These are phyloP conservation scores for Hyaloperonospora brassicae DNA, from an alignment of 352 stramenopile species.

Conservation along the genomic window DNA sequence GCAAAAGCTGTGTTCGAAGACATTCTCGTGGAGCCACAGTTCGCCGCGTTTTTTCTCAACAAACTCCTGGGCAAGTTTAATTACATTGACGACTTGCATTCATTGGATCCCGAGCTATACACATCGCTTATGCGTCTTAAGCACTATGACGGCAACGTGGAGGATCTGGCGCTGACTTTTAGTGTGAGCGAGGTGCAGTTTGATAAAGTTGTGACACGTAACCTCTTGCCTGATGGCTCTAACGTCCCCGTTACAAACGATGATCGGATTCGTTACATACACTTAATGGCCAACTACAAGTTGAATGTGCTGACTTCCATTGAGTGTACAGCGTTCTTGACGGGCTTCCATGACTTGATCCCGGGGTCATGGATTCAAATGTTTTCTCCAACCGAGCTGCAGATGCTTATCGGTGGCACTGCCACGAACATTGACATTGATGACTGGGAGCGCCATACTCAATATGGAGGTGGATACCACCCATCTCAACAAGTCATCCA, in stretches of 20 bases:
- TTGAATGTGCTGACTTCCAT: conserved; percentile 83
- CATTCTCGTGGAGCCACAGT: conserved; percentile 94
- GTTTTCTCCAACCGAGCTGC: conserved; percentile 88
- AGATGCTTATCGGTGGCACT: conserved; percentile 89
- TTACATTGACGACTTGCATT: conserved; percentile 89
- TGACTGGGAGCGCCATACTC: conserved; percentile 90
- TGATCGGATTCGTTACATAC: conserved; percentile 95
- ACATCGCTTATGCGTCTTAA: conserved; percentile 95
- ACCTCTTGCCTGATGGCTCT: conserved; percentile 83
- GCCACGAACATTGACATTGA: conserved; percentile 90
- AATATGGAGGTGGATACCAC: conserved; percentile 94
- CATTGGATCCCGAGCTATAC: conserved; percentile 92
- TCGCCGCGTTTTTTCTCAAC: conserved; percentile 95
- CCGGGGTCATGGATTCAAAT: conserved; percentile 71
- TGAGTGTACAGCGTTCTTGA: conserved; percentile 56
- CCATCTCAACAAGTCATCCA: conserved; percentile 55
- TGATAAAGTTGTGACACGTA: conserved; percentile 42
- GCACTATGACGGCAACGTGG: conserved; percentile 88
- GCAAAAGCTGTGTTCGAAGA: conserved; percentile 95
- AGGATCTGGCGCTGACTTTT: conserved; percentile 92
- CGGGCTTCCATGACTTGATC: conserved; percentile 70
- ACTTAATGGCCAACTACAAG: conserved; percentile 95
- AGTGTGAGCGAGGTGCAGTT: conserved; percentile 79
- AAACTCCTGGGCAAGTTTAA: conserved; percentile 89
- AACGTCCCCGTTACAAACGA: conserved; percentile 87